Evolutionary conservation across 2,329 filamentous ascomycete genomes (phyloP).

Genomic region (Cordyceps tenuipes): DNA sequence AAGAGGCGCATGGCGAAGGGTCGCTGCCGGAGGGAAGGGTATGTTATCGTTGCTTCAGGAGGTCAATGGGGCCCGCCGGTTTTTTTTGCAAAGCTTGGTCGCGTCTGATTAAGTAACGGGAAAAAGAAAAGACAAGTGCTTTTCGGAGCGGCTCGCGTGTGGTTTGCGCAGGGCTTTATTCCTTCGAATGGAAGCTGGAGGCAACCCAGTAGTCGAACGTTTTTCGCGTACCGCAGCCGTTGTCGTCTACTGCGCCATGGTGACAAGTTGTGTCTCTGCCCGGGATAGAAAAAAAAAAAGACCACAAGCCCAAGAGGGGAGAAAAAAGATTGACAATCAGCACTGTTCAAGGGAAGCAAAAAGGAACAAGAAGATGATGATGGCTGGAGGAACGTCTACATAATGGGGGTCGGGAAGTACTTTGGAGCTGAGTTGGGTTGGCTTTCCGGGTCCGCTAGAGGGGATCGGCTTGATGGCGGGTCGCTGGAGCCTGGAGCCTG

Average conservation of each 20-base stretch:
- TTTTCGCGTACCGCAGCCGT: background rate
- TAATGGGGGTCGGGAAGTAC: background rate
- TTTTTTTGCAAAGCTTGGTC: too few species aligned
- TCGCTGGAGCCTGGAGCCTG: too few species aligned
- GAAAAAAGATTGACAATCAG: background rate
- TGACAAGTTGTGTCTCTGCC: background rate
- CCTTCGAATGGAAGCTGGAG: background rate
- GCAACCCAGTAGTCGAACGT: background rate
- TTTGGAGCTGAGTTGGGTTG: background rate
- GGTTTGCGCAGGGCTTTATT: background rate
- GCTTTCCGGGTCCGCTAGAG: background rate
- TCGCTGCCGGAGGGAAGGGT: background rate
- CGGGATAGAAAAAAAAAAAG: background rate
- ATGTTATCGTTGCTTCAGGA: too few species aligned
- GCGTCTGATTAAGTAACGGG: too few species aligned
- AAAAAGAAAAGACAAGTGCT: too few species aligned
- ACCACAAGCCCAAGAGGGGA: background rate
- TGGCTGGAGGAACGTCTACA: background rate
- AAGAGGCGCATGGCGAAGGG: conserved; percentile 84
- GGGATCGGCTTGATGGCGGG: conserved; percentile 2
- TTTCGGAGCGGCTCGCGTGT: too few species aligned
- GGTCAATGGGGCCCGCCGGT: too few species aligned
- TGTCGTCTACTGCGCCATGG: background rate
- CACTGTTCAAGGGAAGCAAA: background rate
- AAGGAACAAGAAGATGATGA: background rate